A percentile compares a stretch with the other conserved stretches of the same genome.
Conservation (phyloP, 75 land plant species). For the Pinus taeda region DNA sequence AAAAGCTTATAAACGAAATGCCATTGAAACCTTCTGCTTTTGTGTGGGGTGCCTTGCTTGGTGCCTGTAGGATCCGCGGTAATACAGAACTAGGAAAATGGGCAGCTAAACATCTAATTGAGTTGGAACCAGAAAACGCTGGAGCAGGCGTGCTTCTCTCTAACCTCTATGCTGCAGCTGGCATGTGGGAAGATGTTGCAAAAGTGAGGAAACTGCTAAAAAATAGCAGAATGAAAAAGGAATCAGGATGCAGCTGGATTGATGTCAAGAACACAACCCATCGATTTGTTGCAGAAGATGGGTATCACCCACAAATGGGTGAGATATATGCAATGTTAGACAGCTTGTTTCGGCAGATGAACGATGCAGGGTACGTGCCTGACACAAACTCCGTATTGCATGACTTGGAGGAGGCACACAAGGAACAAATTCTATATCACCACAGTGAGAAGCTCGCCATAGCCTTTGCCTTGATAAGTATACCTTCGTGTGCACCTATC, state of each 20-base stretch:
- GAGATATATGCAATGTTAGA: background rate
- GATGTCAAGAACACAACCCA: background rate
- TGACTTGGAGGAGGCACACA: too few relatives aligned
- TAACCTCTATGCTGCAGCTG: background rate
- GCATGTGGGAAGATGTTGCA: background rate
- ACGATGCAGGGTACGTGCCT: background rate
- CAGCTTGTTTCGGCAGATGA: background rate
- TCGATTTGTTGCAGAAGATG: background rate
- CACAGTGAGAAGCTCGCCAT: background rate
- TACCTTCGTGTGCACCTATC: background rate
- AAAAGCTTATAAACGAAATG: background rate
- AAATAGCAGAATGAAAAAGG: background rate
- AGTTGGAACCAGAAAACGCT: constrained; percentile 2
- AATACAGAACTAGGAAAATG: background rate
- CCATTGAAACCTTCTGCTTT: constrained; percentile 12
- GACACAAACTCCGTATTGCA: too few relatives aligned
- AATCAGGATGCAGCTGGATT: background rate
- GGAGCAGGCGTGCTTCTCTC: background rate
- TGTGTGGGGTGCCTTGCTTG: constrained; percentile 10
- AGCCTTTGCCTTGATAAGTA: constrained; percentile 11
- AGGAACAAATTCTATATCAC: too few relatives aligned
- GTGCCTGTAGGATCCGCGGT: background rate
- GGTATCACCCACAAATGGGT: background rate
- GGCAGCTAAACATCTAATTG: background rate
- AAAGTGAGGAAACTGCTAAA: background rate